Base-by-base conservation (phyloP, 1,139 yeast genomes). In the Kurtzmaniella quercitrusa region DNA sequence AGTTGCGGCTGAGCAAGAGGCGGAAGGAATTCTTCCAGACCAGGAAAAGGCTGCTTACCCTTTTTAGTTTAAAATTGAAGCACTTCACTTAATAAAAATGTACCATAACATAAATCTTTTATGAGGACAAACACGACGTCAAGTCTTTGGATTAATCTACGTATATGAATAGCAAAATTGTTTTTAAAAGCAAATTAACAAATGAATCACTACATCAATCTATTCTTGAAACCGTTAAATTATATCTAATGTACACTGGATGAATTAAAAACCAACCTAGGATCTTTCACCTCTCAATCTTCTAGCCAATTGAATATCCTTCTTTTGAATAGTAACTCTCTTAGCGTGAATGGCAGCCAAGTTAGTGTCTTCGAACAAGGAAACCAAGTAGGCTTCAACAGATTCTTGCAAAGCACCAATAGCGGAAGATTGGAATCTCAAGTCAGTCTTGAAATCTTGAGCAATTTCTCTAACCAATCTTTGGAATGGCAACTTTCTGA, bases 271-370 rank as follows among this genome's bases (percentile, higher is more conserved):
- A 40, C 42, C 46, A 45, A 49, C 54, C 54, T 78, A 82, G 59
- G 88, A 78, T 82, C 93, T 84, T 77, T 84, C 98, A 71, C 98
- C 98, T 80, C 98, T 89, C 71, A 91, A 85, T 84, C 98, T 93
- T 82, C 98, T 89, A 57, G 98, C 98, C 69, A 91, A 85, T 76
- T 89, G 96, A 72, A 91, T 89, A 73, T 91, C 98, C 84, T 91
- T 91, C 95, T 91, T 93, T 80, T 91, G 97, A 74, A 91, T 91
- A 57, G 98, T 91, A 65, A 91, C 97, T 82, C 98, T 88, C 91
- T 91, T 91, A 66, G 98, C 98, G 80, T 91, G 98, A 64, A 93
- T 88, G 61, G 98, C 97, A 77, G 97, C 93, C 78, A 91, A 82
- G 84, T 91, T 91, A 60, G 97, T 91, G 78, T 89, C 98, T 80